A percentile compares a stretch with the other conserved stretches of the same genome.
Evolutionary conservation across 2,329 filamentous ascomycete species (phyloP).

Genomic region (Nemania serpens): DNA sequence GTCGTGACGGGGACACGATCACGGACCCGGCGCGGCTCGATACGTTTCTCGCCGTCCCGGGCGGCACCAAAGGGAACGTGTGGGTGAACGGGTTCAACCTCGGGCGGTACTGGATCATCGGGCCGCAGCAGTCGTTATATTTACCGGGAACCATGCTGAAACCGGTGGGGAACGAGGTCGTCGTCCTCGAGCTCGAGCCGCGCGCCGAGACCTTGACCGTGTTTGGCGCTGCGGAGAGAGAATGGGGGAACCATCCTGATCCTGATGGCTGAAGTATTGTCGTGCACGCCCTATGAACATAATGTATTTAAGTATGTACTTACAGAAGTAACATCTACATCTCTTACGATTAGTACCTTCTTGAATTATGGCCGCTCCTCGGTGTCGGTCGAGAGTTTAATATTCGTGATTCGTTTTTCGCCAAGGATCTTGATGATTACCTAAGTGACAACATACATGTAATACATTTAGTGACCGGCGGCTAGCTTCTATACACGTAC

Average conservation of each 20-base stretch:
- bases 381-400: too few species aligned
- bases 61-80: conserved; percentile 50
- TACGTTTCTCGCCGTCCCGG: conserved; percentile 47
- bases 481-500: too few species aligned
- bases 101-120: conserved; percentile 53
- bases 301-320: too few species aligned
- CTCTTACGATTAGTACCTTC: too few species aligned
- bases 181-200: conserved; percentile 52
- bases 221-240: conserved; percentile 33
- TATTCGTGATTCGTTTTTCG: too few species aligned
- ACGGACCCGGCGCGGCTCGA: conserved; percentile 33
- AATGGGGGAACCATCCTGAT: conserved; percentile 40
- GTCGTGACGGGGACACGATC: conserved; percentile 38
- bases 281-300: too few species aligned
- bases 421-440: too few species aligned
- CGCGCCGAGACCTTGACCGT: conserved; percentile 28
- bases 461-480: too few species aligned
- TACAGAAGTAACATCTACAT: too few species aligned
- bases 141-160: conserved; percentile 48
- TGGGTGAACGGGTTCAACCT: conserved; percentile 54
- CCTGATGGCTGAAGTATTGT: conserved; percentile 35
- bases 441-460: too few species aligned
- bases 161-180: conserved; percentile 45
- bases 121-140: conserved; percentile 54
- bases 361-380: too few species aligned